Percentiles rank a stretch among this genome's conserved stretches.
Evolutionary conservation across 176 grass and related monocot species (phyloP).

Genomic region (Bromus sterilis): DNA sequence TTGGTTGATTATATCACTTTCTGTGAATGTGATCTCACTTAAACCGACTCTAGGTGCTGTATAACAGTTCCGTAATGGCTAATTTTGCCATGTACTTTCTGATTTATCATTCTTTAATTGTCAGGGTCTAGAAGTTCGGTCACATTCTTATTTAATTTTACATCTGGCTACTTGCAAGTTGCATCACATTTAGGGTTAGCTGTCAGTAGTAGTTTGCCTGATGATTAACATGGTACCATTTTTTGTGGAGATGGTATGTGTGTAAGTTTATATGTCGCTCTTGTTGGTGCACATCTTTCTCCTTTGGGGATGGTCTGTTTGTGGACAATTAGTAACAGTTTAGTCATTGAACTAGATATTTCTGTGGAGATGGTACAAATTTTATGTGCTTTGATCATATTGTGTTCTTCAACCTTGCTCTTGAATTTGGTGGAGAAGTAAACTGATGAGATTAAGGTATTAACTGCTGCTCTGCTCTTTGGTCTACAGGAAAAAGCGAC

Average conservation of each 20-base stretch:
- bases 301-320: neutral
- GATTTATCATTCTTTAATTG: neutral
- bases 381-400: neutral
- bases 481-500: slow-evolving; percentile 61
- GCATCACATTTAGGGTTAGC: neutral
- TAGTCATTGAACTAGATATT: neutral
- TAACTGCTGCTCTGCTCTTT: neutral
- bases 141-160: neutral
- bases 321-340: neutral
- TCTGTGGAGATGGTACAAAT: neutral
- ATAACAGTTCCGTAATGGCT: neutral
- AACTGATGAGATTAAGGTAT: slow-evolving; percentile 4
- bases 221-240: neutral
- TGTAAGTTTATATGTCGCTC: neutral
- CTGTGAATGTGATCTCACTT: neutral
- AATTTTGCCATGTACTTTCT: neutral
- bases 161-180: neutral
- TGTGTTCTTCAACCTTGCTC: neutral
- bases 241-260: neutral
- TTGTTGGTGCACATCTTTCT: neutral
- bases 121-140: neutral
- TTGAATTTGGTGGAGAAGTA: neutral
- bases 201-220: neutral
- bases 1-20: neutral
- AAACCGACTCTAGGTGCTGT: neutral